Conservation (phyloP, 2,329 filamentous ascomycete species). For the Microascus cirrosus region DNA sequence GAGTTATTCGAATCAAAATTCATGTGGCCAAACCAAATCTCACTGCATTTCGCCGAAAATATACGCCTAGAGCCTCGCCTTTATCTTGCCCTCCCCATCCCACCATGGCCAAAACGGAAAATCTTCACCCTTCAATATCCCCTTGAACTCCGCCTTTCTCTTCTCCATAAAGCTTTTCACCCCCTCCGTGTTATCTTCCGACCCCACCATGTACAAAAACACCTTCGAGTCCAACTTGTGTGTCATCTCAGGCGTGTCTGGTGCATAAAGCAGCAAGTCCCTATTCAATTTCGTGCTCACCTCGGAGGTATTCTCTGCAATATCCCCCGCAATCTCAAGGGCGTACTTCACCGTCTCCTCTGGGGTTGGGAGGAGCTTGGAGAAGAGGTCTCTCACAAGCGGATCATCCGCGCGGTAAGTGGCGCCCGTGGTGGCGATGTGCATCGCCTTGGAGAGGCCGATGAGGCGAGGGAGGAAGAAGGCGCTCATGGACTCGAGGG, state of each 20-base stretch:
- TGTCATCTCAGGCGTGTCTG: slow-evolving; percentile 59
- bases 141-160: slow-evolving; percentile 21
- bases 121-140: not conserved
- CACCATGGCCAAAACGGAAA: slow-evolving; percentile 1
- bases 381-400: slow-evolving; percentile 6
- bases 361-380: not conserved
- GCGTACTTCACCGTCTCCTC: slow-evolving; percentile 55
- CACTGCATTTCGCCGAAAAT: no score
- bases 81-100: not conserved
- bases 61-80: slow-evolving; percentile 2
- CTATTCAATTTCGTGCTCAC: slow-evolving; percentile 8
- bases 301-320: slow-evolving; percentile 62
- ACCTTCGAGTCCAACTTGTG: slow-evolving; percentile 51
- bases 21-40: no score
- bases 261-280: slow-evolving; percentile 20
- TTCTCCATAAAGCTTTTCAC: slow-evolving; percentile 68
- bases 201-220: slow-evolving; percentile 48
- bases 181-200: slow-evolving; percentile 66
- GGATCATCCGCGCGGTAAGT: slow-evolving; percentile 5
- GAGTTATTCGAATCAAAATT: no score
- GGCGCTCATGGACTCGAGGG: slow-evolving; percentile 9
- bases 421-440: slow-evolving; percentile 6
- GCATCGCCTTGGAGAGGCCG: slow-evolving; percentile 32
- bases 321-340: slow-evolving; percentile 45
- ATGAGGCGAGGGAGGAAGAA: slow-evolving; percentile 53